These are phyloP conservation scores for Fagopyrum esculentum DNA, from an alignment of 148 eudicot species.

Conservation along the genomic window DNA sequence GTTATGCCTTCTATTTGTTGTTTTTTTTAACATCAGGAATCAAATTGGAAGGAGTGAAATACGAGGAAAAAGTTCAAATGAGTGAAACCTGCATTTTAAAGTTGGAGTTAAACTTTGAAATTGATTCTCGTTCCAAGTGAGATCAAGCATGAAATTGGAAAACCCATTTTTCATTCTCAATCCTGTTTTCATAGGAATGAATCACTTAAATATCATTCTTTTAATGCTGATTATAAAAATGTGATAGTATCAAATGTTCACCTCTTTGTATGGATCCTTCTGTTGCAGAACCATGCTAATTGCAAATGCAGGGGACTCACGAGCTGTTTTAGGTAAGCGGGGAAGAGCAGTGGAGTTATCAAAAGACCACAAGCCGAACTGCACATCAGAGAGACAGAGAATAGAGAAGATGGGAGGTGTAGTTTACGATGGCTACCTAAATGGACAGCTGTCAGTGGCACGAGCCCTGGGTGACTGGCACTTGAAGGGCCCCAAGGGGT, in stretches of 20 bases:
- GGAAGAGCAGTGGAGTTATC: slow-evolving; percentile 21
- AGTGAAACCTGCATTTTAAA: too few relatives aligned
- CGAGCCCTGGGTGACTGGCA: slow-evolving; percentile 24
- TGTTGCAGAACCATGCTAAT: slow-evolving; percentile 16
- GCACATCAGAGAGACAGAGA: slow-evolving; percentile 18
- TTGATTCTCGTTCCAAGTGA: too few relatives aligned
- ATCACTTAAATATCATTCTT: too few relatives aligned
- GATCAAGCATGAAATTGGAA: neutral
- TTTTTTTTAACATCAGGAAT: too few relatives aligned
- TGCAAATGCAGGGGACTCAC: slow-evolving; percentile 22
- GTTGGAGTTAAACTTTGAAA: too few relatives aligned
- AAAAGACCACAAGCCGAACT: slow-evolving; percentile 21
- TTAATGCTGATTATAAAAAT: too few relatives aligned
- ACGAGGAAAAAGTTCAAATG: too few relatives aligned
- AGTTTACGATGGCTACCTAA: slow-evolving; percentile 17
- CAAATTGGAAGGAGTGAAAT: too few relatives aligned
- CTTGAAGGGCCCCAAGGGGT: slow-evolving; percentile 21
- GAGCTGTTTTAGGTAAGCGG: slow-evolving; percentile 18
- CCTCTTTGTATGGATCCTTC: neutral
- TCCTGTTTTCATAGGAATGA: too few relatives aligned
- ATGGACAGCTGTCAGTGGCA: slow-evolving; percentile 20
- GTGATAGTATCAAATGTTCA: neutral
- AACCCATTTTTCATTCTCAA: neutral
- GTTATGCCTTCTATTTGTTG: too few relatives aligned
- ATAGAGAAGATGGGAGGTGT: slow-evolving; percentile 21